Percentiles rank a stretch among this genome's conserved stretches.
Evolutionary conservation across 345 rosid species (phyloP).

Genomic region (Pistacia vera): DNA sequence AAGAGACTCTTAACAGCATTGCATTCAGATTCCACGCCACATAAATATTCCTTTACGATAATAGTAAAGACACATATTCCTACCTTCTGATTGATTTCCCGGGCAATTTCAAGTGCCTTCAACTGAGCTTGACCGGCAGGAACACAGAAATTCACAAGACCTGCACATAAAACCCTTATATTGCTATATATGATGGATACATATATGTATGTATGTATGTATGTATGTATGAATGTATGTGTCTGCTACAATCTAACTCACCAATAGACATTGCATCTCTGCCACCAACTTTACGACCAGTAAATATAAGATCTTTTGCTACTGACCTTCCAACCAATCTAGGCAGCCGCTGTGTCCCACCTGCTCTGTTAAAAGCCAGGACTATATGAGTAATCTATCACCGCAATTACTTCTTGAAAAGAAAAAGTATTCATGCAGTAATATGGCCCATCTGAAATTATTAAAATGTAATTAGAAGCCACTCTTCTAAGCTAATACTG

Average conservation of each 20-base stretch:
- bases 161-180: slow-evolving; percentile 30
- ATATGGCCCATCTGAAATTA: neutral
- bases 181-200: slow-evolving; percentile 5
- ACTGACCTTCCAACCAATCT: slow-evolving; percentile 80
- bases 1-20: neutral
- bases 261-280: slow-evolving; percentile 71
- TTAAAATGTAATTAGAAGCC: neutral
- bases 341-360: slow-evolving; percentile 92
- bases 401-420: neutral
- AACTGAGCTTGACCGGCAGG: slow-evolving; percentile 68
- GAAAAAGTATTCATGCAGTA: neutral
- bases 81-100: slow-evolving; percentile 81
- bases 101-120: slow-evolving; percentile 86
- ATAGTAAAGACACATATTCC: neutral
- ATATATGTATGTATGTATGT: too few species aligned
- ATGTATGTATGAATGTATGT: neutral
- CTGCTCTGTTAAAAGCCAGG: slow-evolving; percentile 59
- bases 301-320: slow-evolving; percentile 85
- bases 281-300: slow-evolving; percentile 75
- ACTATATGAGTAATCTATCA: slow-evolving; percentile 13
- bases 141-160: slow-evolving; percentile 76
- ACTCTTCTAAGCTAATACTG: neutral
- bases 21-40: neutral
- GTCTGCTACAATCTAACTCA: slow-evolving; percentile 25
- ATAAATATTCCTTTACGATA: neutral